phyloP scores from a whole-genome alignment of 163 green algal genomes.

The Prototheca stagnorum region DNA sequence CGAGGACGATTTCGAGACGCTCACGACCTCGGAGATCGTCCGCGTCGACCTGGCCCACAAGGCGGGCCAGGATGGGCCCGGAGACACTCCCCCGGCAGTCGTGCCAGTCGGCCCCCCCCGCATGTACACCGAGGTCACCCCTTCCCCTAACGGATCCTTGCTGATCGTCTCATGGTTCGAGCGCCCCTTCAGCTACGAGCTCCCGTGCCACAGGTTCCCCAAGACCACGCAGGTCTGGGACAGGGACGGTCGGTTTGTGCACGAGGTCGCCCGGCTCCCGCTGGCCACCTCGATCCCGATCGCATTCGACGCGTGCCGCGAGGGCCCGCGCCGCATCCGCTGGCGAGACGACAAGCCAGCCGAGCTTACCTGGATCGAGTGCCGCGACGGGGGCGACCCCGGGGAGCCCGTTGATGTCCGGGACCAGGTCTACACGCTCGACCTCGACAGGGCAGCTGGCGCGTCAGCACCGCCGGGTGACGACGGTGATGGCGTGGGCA shows the following conservation, averaged over 20 bases:
- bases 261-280: constrained; percentile 62
- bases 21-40: constrained; percentile 50
- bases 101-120: constrained; percentile 27
- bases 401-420: constrained; percentile 55
- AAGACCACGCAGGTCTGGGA: constrained; percentile 60
- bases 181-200: constrained; percentile 74
- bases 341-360: constrained; percentile 76
- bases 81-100: no score
- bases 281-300: constrained; percentile 91
- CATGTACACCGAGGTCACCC: constrained; percentile 54
- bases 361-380: constrained; percentile 64
- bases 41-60: constrained; percentile 15
- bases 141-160: constrained; percentile 68
- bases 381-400: constrained; percentile 75
- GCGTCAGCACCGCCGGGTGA: no score
- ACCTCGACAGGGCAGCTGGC: no score
- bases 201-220: constrained; percentile 72
- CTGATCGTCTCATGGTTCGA: constrained; percentile 72
- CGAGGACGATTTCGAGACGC: constrained; percentile 77
- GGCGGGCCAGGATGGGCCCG: constrained; percentile 34
- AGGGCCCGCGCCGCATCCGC: constrained; percentile 59
- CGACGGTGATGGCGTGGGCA: no score
- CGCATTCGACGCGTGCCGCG: constrained; percentile 71
- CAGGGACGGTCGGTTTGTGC: constrained; percentile 37
- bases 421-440: constrained; percentile 54